phyloP scores from a whole-genome alignment of 2,329 filamentous ascomycete species.

The Stemphylium lycopersici region DNA sequence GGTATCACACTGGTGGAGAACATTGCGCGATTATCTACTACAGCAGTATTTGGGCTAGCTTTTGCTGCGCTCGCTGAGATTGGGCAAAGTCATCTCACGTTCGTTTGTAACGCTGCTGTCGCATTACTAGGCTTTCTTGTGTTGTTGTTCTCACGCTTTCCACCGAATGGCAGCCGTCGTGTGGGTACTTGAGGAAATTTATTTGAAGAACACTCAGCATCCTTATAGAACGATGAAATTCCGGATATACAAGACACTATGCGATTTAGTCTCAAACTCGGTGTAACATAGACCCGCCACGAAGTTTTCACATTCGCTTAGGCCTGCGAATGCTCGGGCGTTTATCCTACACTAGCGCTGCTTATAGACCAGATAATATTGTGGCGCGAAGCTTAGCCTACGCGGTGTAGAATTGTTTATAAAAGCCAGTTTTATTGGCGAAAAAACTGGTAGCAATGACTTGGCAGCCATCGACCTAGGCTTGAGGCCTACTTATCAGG shows the following conservation, averaged over 20 bases:
- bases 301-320: no score
- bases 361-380: no score
- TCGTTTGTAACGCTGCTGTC: slow-evolving; percentile 68
- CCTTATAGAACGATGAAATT: neutral
- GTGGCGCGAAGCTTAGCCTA: neutral
- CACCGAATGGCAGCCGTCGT: slow-evolving; percentile 49
- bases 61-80: slow-evolving; percentile 68
- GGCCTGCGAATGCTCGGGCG: no score
- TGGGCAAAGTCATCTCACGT: slow-evolving; percentile 67
- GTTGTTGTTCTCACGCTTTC: slow-evolving; percentile 54
- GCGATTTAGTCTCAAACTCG: no score
- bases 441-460: neutral
- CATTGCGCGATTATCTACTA: slow-evolving; percentile 66
- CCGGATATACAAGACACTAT: no score
- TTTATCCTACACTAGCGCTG: no score
- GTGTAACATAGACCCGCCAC: no score
- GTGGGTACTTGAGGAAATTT: neutral
- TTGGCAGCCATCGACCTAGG: slow-evolving; percentile 3
- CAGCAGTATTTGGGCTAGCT: slow-evolving; percentile 69
- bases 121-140: slow-evolving; percentile 60
- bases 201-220: neutral
- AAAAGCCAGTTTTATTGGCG: neutral
- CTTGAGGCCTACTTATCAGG: neutral
- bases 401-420: neutral
- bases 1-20: slow-evolving; percentile 75